Base-by-base conservation (phyloP, 2,329 filamentous ascomycete genomes). In the Ceratocystis destructans region DNA sequence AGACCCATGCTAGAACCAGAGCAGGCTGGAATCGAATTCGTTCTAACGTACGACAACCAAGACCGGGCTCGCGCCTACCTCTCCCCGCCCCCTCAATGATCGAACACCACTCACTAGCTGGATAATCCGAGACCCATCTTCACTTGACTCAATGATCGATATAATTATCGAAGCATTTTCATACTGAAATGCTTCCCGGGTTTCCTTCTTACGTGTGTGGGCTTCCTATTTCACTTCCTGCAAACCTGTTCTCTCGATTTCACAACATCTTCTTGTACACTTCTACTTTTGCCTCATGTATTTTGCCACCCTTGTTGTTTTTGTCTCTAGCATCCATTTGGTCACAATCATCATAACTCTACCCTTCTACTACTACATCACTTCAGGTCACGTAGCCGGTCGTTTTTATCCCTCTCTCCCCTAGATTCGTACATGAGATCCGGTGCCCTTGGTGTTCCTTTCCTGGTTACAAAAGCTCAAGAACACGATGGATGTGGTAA, bases 1-100 rank as follows among this genome's bases (percentile, higher is more conserved):
- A 67, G 64, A 62, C 44, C 28, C 45, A 57, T 57, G 31, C 74
- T 88, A 71, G 87, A 92, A 74, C 87, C 89, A 77, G 88, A 93
- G 74, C 87, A 91, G 75, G 84, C 89, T 71, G 89, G 89, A 73
- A 91, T 94, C 78, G 89, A 94, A 76, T 93, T 94, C 79, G 89
- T 94, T 72, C 83, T 94, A 83, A 88, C 88, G 89, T 94, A 91
- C 83, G 89, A 83, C 74, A 79, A 80, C 76, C 82, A 82, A 77
- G 82, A 80, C 78, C 63, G 66, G 33, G 48, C 66, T 28, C 66
- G 66, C 55, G 80, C 83, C 75, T 87, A 87, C 76, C 80, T 83
- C 75, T 85, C 84, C 77, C 83, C 83, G 78, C 83, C 83, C 74
- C 82, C 79, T 71, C 78, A 82, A 45, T 66, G 50, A 63, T 41